Percentiles rank a stretch among this genome's conserved stretches.
Conservation (phyloP, 768 basidiomycete species). For the Phaeotremella skinneri region DNA sequence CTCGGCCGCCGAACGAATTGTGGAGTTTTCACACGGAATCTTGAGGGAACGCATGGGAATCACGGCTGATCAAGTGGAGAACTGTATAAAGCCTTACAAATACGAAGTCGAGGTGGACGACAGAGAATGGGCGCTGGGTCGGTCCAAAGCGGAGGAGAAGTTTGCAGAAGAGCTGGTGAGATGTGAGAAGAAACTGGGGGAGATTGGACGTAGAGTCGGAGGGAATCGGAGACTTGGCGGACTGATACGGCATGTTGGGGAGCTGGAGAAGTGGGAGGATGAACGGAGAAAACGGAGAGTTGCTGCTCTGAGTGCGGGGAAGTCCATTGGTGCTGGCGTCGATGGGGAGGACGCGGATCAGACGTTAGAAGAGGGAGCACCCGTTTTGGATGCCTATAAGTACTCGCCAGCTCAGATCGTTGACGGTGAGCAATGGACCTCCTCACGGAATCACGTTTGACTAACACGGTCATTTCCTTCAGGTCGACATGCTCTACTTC, state of each 20-base stretch:
- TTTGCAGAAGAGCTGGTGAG: constrained; percentile 78
- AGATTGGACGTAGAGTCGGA: constrained; percentile 83
- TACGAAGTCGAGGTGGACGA: constrained; percentile 94
- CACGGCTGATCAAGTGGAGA: constrained; percentile 98
- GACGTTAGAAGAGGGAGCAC: constrained; percentile 58
- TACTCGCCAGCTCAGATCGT: constrained; percentile 87
- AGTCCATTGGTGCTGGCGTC: constrained; percentile 2
- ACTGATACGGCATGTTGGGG: constrained; percentile 75
- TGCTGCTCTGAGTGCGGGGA: constrained; percentile 13
- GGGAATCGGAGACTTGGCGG: constrained; percentile 74
- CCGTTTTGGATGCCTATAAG: constrained; percentile 70
- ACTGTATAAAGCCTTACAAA: constrained; percentile 99
- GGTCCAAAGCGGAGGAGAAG: constrained; percentile 69
- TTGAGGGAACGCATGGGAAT: constrained; percentile 86
- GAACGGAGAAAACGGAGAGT: constrained; percentile 38
- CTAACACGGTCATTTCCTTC: constrained; percentile 8
- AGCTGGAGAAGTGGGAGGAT: constrained; percentile 66
- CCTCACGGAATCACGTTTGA: neutral
- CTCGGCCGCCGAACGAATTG: constrained; percentile 78
- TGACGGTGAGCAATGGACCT: constrained; percentile 65
- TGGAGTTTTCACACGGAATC: constrained; percentile 89
- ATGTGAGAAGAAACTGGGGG: constrained; percentile 82
- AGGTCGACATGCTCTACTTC: constrained; percentile 92
- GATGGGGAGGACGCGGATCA: constrained; percentile 24
- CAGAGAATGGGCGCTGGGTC: constrained; percentile 85